phyloP scores from a whole-genome alignment of 768 basidiomycete species.

The Erythrobasidium yunnanense region DNA sequence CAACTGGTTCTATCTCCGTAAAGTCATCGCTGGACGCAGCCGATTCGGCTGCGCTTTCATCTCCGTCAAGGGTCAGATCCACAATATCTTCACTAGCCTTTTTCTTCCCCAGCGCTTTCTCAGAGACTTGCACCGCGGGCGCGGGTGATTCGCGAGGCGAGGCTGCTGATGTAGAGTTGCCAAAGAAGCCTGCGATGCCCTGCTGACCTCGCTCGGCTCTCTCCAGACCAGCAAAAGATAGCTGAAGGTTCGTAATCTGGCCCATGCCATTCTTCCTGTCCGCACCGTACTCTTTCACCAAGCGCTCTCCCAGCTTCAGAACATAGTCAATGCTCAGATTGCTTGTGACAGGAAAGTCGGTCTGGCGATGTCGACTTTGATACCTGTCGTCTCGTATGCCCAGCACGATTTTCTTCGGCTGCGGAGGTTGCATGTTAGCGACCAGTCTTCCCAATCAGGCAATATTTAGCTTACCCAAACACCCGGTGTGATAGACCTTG shows the following conservation, averaged over 20 bases:
- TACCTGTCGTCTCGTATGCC: conserved; percentile 62
- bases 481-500: conserved; percentile 57
- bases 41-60: not conserved
- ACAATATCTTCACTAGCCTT: conserved; percentile 9
- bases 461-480: conserved; percentile 31
- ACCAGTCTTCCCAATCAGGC: not conserved
- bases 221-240: conserved; percentile 71
- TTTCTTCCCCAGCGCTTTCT: conserved; percentile 18
- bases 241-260: conserved; percentile 60
- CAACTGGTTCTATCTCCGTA: conserved; percentile 1
- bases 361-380: conserved; percentile 64
- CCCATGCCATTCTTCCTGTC: conserved; percentile 42
- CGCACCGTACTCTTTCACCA: conserved; percentile 81
- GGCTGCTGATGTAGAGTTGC: not conserved
- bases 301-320: conserved; percentile 59
- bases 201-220: conserved; percentile 65
- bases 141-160: not conserved
- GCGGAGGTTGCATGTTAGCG: conserved; percentile 44
- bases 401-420: conserved; percentile 86
- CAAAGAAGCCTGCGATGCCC: conserved; percentile 77
- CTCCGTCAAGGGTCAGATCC: conserved; percentile 17
- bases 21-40: conserved; percentile 2
- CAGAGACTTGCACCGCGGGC: not conserved
- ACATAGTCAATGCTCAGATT: conserved; percentile 67
- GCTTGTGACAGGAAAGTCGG: conserved; percentile 70